Conservation (phyloP, 2,329 filamentous ascomycete genomes). For the Aspergillus sp. region DNA sequence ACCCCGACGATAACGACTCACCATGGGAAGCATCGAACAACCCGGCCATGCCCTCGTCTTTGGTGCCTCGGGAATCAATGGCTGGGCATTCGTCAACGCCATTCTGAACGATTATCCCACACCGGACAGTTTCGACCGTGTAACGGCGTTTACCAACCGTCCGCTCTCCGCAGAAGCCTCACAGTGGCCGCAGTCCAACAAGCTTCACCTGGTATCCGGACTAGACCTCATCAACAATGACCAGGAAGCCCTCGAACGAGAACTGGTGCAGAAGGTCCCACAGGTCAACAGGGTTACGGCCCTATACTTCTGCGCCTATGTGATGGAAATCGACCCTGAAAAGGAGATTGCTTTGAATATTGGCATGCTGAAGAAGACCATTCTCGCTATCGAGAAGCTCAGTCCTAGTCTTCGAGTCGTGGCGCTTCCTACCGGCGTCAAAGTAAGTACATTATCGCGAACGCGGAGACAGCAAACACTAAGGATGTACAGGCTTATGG, state of each 20-base stretch:
- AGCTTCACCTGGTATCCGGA: not conserved
- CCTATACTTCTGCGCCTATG: conserved; percentile 6
- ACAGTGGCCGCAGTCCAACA: not conserved
- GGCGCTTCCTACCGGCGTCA: conserved; percentile 6
- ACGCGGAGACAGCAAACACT: not conserved
- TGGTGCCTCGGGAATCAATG: conserved; percentile 5
- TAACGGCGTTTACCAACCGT: conserved; percentile 6
- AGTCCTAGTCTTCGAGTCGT: conserved; percentile 2
- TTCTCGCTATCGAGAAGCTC: conserved; percentile 1
- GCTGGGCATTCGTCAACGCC: conserved; percentile 8
- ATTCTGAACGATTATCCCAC: not conserved
- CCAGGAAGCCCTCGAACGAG: not conserved
- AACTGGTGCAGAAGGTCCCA: not conserved
- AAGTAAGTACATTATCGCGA: not conserved
- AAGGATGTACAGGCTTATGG: not conserved
- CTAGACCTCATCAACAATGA: not conserved
- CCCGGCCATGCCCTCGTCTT: conserved; percentile 3
- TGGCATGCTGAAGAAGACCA: not conserved
- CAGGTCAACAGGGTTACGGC: not conserved
- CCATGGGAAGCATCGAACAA: not conserved
- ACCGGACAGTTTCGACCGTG: not conserved
- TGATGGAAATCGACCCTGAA: not conserved
- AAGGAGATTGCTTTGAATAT: not conserved
- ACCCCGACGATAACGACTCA: not conserved
- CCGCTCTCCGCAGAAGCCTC: not conserved